Evolutionary conservation across 768 basidiomycete genomes (phyloP).

Genomic region (Cyclocybe cylindracea): DNA sequence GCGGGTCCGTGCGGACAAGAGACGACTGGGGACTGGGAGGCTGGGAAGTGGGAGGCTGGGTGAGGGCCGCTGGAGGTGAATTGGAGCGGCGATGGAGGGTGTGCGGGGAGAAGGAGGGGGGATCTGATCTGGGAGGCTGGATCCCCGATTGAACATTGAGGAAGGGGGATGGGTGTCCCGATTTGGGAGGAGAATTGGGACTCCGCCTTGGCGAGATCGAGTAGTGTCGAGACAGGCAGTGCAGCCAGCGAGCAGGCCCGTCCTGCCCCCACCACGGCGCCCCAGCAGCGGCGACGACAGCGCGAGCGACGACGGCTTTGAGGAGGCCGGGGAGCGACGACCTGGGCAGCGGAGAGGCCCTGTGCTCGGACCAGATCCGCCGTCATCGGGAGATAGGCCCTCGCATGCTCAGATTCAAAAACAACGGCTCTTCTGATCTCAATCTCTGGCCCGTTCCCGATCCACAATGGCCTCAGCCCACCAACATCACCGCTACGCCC

Average conservation of each 20-base stretch:
- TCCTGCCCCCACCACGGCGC: constrained; percentile 14
- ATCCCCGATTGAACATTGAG: constrained; percentile 10
- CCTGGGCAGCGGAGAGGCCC: neutral
- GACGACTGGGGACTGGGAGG: no score
- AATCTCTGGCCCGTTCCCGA: constrained; percentile 35
- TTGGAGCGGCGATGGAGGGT: neutral
- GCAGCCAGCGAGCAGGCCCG: constrained; percentile 15
- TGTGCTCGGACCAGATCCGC: constrained; percentile 48
- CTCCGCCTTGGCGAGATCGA: constrained; percentile 37
- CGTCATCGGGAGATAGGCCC: constrained; percentile 67
- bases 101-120: constrained; percentile 6
- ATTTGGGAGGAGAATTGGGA: constrained; percentile 29
- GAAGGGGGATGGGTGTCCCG: constrained; percentile 21
- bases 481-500: constrained; percentile 31
- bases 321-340: neutral
- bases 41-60: no score
- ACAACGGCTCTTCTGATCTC: constrained; percentile 39
- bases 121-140: constrained; percentile 11
- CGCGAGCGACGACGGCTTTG: neutral
- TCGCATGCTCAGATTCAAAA: constrained; percentile 44
- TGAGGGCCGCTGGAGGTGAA: neutral
- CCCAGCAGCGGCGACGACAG: neutral
- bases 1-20: neutral
- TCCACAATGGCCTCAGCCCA: constrained; percentile 30
- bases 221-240: constrained; percentile 5